phyloP scores from a whole-genome alignment of 768 basidiomycete genomes.

The Coprinellus aureogranulatus region DNA sequence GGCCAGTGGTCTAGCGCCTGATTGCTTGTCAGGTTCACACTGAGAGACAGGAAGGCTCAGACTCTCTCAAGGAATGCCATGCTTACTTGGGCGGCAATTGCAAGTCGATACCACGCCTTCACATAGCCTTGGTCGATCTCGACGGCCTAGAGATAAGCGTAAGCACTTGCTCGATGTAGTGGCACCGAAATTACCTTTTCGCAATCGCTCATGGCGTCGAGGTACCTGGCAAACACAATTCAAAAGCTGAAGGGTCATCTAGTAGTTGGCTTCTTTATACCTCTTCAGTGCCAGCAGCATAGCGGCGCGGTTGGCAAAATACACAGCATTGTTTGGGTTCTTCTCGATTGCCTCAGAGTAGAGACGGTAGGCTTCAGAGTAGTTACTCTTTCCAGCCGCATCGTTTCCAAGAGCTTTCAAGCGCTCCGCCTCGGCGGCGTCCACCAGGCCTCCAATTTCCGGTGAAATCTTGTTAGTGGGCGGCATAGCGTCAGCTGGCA shows the following conservation, averaged over 20 bases:
- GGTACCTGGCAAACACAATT: background rate
- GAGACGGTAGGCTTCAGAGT: conserved; percentile 33
- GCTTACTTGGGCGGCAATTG: background rate
- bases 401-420: conserved; percentile 45
- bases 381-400: conserved; percentile 31
- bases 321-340: conserved; percentile 36
- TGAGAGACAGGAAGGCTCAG: too few relatives aligned
- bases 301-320: conserved; percentile 48
- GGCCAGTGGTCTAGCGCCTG: background rate
- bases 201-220: conserved; percentile 1
- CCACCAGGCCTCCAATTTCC: too few relatives aligned
- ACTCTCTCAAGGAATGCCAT: too few relatives aligned
- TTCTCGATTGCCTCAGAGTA: conserved; percentile 42
- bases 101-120: conserved; percentile 4
- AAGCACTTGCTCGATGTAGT: background rate
- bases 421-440: conserved; percentile 16
- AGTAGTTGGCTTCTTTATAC: conserved; percentile 18
- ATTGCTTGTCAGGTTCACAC: background rate
- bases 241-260: background rate
- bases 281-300: conserved; percentile 33
- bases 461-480: background rate
- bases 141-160: background rate
- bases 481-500: too few relatives aligned
- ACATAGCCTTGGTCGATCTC: background rate
- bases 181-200: background rate